phyloP scores from a whole-genome alignment of 768 basidiomycete species.

The Boletus reticuloceps region DNA sequence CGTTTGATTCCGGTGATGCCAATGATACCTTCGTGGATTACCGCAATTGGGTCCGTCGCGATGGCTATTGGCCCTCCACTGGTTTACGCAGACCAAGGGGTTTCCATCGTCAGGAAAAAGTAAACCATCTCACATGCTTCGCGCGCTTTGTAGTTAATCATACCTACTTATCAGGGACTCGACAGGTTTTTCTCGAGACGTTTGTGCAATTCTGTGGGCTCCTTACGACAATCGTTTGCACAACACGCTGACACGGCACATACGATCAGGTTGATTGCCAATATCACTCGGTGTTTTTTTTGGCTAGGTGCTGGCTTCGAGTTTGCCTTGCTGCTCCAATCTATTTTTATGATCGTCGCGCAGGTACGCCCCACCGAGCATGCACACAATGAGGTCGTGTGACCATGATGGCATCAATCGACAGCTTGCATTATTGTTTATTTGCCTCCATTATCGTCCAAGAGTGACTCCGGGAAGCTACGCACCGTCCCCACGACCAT shows the following conservation, averaged over 20 bases:
- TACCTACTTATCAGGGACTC: conserved; percentile 53
- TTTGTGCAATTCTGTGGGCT: conserved; percentile 77
- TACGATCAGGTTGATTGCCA: conserved; percentile 62
- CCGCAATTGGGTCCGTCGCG: conserved; percentile 63
- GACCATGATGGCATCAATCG: conserved; percentile 17
- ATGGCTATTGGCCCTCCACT: conserved; percentile 86
- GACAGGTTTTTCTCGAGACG: conserved; percentile 82
- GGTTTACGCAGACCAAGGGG: conserved; percentile 80
- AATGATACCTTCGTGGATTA: conserved; percentile 61
- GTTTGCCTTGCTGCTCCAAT: conserved; percentile 73
- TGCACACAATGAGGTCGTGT: conserved; percentile 13
- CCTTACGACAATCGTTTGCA: neutral
- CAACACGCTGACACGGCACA: conserved; percentile 7
- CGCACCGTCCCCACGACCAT: conserved; percentile 58
- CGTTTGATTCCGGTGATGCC: neutral
- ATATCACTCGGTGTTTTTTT: conserved; percentile 88
- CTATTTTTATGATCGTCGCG: conserved; percentile 79
- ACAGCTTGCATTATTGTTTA: conserved; percentile 76
- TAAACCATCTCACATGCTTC: conserved; percentile 25
- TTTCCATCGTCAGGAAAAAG: conserved; percentile 80
- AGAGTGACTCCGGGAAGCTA: conserved; percentile 55
- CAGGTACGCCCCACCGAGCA: conserved; percentile 49
- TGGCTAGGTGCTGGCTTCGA: conserved; percentile 85
- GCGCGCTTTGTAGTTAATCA: neutral
- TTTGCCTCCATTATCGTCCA: conserved; percentile 75